Evolutionary conservation across 441 rosid genomes (phyloP), one percentile per base, ranked within the genome.

Genomic region (Theobroma grandiflorum): DNA sequence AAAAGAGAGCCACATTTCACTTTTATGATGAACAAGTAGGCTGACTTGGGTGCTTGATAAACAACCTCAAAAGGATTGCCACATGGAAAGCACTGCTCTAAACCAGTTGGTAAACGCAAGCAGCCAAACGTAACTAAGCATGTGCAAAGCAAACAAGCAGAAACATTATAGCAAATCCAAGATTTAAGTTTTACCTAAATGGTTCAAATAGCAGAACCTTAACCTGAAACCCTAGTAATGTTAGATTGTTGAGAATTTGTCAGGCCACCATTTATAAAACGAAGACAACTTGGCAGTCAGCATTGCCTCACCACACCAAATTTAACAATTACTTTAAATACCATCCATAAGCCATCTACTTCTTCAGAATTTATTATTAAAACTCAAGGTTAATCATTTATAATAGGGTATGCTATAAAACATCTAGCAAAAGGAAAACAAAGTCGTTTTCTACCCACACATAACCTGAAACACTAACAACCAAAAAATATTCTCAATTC

Each of bases 141-240:
- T 12, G 15, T 31, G 3, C 33, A 45, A 31, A 47, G 59, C 45
- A 75, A 62, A 75, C 11, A 22, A 62, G 59, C 47, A 61, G 6
- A 45, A 62, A 8, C 47, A 49, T 31, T 9, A 62, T 47, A 43
- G 70, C 43, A 62, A 45, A 63, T 53, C 52, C 40, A 52, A 65
- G 50, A 66, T 50, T 67, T 20, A 38, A 22, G 37, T 43, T 74
- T 40, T 66, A 14, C 26, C 52, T 35, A 65, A 53, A n/a, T 26
- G 55, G 26, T 40, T 67, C 55, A 77, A 35, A 77, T 53, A 40
- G 50, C 14, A 42, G 16, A 26, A 58, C 16, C 20, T 26, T 47
- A 75, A 63, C 47, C 33, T 22, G 33, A 45, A 75, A 26, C 11
- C 58, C 78, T 62, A 63, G 70, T 16, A 75, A 62, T 75, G 15